Evolutionary conservation across 2,329 filamentous ascomycete species (phyloP), one percentile per base, ranked within the genome.

Genomic region (Xenosphaeropsis pyriputrescens): DNA sequence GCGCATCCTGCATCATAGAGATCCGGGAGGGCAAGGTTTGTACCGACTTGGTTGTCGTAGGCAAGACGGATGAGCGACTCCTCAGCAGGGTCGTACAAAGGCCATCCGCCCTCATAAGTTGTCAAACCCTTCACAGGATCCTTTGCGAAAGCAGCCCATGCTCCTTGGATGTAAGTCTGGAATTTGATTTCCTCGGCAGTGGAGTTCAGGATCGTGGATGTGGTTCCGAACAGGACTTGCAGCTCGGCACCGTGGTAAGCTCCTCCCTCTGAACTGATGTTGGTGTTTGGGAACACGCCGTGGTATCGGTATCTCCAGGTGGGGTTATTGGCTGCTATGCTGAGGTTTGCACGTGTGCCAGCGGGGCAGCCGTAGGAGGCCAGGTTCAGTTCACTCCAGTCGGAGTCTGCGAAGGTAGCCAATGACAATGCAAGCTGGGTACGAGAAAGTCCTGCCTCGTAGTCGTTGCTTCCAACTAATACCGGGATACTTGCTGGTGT

Each of bases 101-200:
- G 53, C 54, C 54, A 57, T 17, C 52, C 48, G 2, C 43, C 46
- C n/a, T 35, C 14, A 40, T 56, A 57, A 2, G 37, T 45, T 12
- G 38, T 47, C 18, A 61, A 41, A 2, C 58, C 58, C 14, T 53
- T 45, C 8, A 39, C 39, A 2, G 60, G 57, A 42, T 61, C 47
- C 38, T 56, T 60, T 11, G 58, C 58, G 43, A 62, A 62, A 1
- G 57, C 46, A 1, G 57, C 51, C 56, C 58, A 61, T 9, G 59
- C 59, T 2, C 52, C 52, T n/a, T 56, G 50, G 39, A 61, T 50
- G 32, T 58, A 60, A 14, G 49, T 45, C 14, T 46, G 53, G 5
- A 60, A 47, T 7, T 39, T 43, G 22, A 48, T 43, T 38, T 61
- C 47, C 32, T 50, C 50, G 7, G 38, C 14, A 0, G 54, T 57